Conservation (phyloP, 371 early-diverging fungal genomes). For the Mucor velutinosus region DNA sequence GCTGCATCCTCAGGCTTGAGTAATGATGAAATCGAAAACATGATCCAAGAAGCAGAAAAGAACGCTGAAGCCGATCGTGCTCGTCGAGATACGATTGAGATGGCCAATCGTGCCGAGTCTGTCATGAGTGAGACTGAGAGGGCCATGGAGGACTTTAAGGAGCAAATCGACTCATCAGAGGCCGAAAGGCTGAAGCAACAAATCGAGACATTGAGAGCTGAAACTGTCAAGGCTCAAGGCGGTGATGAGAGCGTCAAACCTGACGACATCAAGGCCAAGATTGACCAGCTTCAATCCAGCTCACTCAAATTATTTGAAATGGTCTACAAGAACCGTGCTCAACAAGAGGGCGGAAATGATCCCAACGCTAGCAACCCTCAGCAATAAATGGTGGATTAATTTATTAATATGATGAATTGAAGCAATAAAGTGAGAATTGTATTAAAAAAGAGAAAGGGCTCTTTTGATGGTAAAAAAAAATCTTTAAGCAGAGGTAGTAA, state of each 20-base stretch:
- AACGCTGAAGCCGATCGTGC: slow-evolving; percentile 84
- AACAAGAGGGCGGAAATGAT: slow-evolving; percentile 19
- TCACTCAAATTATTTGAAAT: slow-evolving; percentile 90
- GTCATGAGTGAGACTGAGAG: slow-evolving; percentile 88
- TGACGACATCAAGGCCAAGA: slow-evolving; percentile 68
- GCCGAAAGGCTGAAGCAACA: slow-evolving; percentile 71
- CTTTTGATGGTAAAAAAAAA: background rate
- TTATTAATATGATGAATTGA: background rate
- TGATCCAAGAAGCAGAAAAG: slow-evolving; percentile 86
- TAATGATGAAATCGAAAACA: slow-evolving; percentile 86
- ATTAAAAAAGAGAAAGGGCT: slow-evolving; percentile 1
- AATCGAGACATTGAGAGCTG: slow-evolving; percentile 70
- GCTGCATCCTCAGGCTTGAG: slow-evolving; percentile 92
- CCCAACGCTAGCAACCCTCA: slow-evolving; percentile 1
- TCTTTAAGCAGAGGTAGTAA: background rate
- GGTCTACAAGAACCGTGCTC: slow-evolving; percentile 80
- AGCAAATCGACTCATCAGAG: slow-evolving; percentile 81
- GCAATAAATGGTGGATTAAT: background rate
- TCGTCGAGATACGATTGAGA: slow-evolving; percentile 87
- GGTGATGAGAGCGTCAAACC: slow-evolving; percentile 60
- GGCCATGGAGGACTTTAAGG: slow-evolving; percentile 88
- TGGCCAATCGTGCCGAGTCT: slow-evolving; percentile 84
- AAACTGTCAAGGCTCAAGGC: slow-evolving; percentile 62
- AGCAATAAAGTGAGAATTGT: background rate
- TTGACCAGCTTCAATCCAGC: slow-evolving; percentile 76